These are phyloP conservation scores for Globisporangium spiculum DNA, from an alignment of 352 stramenopile genomes.

Conservation along the genomic window DNA sequence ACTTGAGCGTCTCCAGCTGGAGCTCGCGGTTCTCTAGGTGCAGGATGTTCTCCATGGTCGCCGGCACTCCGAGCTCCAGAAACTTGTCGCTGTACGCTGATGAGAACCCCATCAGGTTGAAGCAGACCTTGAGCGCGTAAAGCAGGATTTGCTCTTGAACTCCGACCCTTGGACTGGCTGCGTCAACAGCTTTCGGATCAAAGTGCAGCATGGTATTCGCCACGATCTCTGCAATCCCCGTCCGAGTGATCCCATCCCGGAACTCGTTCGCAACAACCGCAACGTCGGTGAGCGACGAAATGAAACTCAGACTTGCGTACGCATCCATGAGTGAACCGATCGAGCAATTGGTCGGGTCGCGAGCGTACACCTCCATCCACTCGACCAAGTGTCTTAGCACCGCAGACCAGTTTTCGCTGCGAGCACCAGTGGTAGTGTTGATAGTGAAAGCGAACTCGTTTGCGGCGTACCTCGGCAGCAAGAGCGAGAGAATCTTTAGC, in stretches of 20 bases:
- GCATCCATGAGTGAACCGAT: conserved; percentile 36
- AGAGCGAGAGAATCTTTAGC: conserved; percentile 40
- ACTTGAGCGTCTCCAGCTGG: conserved; percentile 31
- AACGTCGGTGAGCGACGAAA: conserved; percentile 29
- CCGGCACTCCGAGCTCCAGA: conserved; percentile 32
- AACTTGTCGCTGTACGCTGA: conserved; percentile 32
- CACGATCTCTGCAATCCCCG: conserved; percentile 48
- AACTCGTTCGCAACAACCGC: conserved; percentile 27
- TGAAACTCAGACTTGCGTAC: conserved; percentile 39
- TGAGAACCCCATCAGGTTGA: conserved; percentile 44
- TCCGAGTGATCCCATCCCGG: conserved; percentile 28
- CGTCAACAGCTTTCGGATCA: conserved; percentile 5
- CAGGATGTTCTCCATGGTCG: conserved; percentile 46
- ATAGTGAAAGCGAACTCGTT: neutral
- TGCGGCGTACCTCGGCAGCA: conserved; percentile 24
- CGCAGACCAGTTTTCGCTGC: conserved; percentile 34
- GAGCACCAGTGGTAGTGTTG: conserved; percentile 1
- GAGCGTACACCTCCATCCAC: conserved; percentile 70
- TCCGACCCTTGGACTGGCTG: conserved; percentile 10
- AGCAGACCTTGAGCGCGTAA: conserved; percentile 37
- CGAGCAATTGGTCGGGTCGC: conserved; percentile 35
- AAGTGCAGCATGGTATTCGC: conserved; percentile 31
- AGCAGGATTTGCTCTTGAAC: conserved; percentile 26
- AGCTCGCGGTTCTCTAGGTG: conserved; percentile 38
- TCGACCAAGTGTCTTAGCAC: conserved; percentile 56